These are phyloP conservation scores for Chrysoporthe austroafricana DNA, from an alignment of 2,329 filamentous ascomycete genomes.

Conservation along the genomic window DNA sequence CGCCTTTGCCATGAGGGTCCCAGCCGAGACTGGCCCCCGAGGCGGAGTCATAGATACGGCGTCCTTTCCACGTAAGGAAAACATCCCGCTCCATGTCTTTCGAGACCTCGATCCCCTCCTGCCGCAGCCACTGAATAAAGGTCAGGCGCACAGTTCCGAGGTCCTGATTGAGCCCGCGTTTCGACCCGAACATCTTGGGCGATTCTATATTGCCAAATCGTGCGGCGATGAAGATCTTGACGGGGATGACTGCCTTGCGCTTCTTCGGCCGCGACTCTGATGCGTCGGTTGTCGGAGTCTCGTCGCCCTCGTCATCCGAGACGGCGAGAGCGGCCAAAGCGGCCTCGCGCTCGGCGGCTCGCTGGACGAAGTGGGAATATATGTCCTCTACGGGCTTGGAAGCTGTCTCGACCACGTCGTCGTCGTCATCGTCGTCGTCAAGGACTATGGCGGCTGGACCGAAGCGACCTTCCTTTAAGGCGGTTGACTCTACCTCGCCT, in stretches of 20 bases:
- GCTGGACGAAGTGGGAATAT: constrained; percentile 50
- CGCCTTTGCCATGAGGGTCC: constrained; percentile 47
- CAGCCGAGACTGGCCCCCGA: constrained; percentile 73
- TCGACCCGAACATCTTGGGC: constrained; percentile 26
- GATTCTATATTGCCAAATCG: constrained; percentile 53
- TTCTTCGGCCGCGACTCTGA: not conserved
- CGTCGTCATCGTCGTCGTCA: constrained; percentile 33
- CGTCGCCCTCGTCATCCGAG: constrained; percentile 29
- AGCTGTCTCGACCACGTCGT: constrained; percentile 12
- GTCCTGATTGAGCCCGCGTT: constrained; percentile 21
- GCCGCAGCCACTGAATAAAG: constrained; percentile 13
- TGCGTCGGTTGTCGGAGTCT: constrained; percentile 1
- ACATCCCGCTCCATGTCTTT: constrained; percentile 53
- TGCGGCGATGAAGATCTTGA: constrained; percentile 72
- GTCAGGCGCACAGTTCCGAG: constrained; percentile 18
- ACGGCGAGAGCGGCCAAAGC: constrained; percentile 29
- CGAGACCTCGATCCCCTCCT: not conserved
- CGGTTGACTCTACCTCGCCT: not conserved
- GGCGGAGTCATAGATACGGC: constrained; percentile 74
- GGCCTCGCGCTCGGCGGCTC: constrained; percentile 42
- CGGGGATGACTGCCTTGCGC: constrained; percentile 11
- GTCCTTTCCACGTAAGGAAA: constrained; percentile 79
- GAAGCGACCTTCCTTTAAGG: constrained; percentile 13
- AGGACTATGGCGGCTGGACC: constrained; percentile 29
- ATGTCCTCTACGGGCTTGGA: constrained; percentile 43